Evolutionary conservation across 2,329 filamentous ascomycete species (phyloP), one percentile per base, ranked within the genome.

Genomic region (Aspergillus bombycis): DNA sequence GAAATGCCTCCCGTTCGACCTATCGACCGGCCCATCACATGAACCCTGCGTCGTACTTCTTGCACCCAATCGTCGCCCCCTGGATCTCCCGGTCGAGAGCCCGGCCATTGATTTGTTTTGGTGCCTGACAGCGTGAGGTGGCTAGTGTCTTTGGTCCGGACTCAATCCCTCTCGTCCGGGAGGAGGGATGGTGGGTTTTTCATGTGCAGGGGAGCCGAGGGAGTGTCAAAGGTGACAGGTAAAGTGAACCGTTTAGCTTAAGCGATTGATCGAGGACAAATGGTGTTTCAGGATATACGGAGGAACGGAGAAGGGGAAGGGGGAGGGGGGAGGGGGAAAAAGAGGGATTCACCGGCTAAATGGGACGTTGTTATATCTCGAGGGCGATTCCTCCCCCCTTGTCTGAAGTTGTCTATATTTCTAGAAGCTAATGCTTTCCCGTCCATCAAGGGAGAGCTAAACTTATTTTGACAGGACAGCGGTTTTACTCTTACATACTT

Each of bases 141-240:
- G 26, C 57, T 32, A 32, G 9, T n/a, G 14, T 59, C 46, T 46
- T 46, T 59, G 43, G 28, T 8, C 26, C 50, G 50, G 50, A 59
- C 38, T 12, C 45, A 26, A 32, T 30, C 23, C 56, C 41, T 36
- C 9, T 26, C 7, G 21, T n/a, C 28, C 28, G 26, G 30, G 50
- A 34, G 50, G 48, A 52, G 16, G 48, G 48, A n/a, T 7, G 23
- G 26, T 14, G 11, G 14, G 26, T 52, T 21, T 32, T 7, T n/a
- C 9, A 11, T 10, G 16, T 30, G 48, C 7, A 52, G 48, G 11
- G 21, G 28, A 34, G 11, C 16, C 23, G 34, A 57, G n/a, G 34
- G 34, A 32, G 30, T 41, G 6, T 9, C 19, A 21, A 43, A 53
- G 57, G 46, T 60, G 57, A 60, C 34, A 60, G 57, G 57, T 60